Evolutionary conservation across 345 rosid species (phyloP).

Genomic region (Linum tenue): DNA sequence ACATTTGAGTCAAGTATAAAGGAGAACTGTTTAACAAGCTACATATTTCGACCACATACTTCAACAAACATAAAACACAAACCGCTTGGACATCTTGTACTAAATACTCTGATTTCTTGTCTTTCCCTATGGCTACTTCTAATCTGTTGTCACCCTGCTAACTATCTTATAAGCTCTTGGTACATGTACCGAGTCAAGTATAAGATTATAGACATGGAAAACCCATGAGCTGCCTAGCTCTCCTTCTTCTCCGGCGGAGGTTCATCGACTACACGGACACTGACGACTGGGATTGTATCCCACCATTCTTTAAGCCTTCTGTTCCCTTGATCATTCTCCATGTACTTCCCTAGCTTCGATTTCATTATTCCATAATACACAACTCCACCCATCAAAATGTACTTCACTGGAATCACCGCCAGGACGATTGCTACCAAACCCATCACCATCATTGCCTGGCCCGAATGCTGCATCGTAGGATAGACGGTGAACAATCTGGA

Average conservation of each 20-base stretch:
- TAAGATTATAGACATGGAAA: too few relatives aligned
- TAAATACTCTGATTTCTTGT: not conserved
- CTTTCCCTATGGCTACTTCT: too few relatives aligned
- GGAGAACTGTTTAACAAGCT: too few relatives aligned
- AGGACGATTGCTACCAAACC: slow-evolving; percentile 37
- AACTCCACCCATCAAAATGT: slow-evolving; percentile 32
- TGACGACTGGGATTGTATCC: slow-evolving; percentile 72
- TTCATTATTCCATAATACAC: slow-evolving; percentile 32
- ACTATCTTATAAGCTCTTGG: too few relatives aligned
- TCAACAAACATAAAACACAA: too few relatives aligned
- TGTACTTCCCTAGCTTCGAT: slow-evolving; percentile 37
- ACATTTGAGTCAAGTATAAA: too few relatives aligned
- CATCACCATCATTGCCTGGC: slow-evolving; percentile 37
- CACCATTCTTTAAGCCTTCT: slow-evolving; percentile 81
- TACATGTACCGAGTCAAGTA: too few relatives aligned
- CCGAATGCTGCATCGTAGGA: slow-evolving; percentile 51
- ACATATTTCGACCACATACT: too few relatives aligned
- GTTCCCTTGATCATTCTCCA: slow-evolving; percentile 41
- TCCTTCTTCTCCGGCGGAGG: not conserved
- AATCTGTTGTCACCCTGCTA: not conserved
- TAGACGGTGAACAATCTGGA: not conserved
- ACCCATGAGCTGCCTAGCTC: too few relatives aligned
- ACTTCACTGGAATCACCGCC: slow-evolving; percentile 51
- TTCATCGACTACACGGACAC: slow-evolving; percentile 39
- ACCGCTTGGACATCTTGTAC: not conserved